Evolutionary conservation across 2,329 filamentous ascomycete species (phyloP).

Genomic region (Talaromyces verruculosus): DNA sequence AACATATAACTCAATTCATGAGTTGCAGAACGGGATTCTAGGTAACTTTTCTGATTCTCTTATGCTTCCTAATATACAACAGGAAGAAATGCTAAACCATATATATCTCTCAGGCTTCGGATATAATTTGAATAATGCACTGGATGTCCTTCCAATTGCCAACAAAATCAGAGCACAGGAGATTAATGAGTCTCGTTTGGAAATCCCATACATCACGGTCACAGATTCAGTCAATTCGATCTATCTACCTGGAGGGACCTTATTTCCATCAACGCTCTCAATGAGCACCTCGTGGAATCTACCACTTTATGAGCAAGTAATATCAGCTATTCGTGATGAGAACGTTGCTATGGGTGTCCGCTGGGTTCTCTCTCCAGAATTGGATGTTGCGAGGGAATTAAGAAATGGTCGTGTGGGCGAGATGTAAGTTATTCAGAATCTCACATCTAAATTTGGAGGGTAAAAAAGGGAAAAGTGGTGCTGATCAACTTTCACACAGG

Average conservation of each 20-base stretch:
- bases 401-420: not conserved
- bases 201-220: not conserved
- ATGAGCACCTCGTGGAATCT: not conserved
- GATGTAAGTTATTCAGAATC: not conserved
- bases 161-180: not conserved
- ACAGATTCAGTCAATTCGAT: not conserved
- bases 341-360: not conserved
- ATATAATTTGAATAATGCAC: not conserved
- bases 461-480: not conserved
- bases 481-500: not conserved
- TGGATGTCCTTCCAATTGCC: not conserved
- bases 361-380: not conserved
- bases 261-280: not conserved
- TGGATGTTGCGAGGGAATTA: not conserved
- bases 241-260: not conserved
- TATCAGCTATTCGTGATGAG: not conserved
- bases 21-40: not conserved
- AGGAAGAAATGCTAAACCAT: not conserved
- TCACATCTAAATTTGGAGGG: not conserved
- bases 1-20: not conserved
- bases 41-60: not conserved
- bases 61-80: not conserved
- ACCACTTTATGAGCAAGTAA: not conserved
- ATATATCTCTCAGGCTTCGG: not conserved
- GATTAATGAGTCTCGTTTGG: not conserved